Evolutionary conservation across 2,329 filamentous ascomycete species (phyloP).

Genomic region (Didymella lethalis): DNA sequence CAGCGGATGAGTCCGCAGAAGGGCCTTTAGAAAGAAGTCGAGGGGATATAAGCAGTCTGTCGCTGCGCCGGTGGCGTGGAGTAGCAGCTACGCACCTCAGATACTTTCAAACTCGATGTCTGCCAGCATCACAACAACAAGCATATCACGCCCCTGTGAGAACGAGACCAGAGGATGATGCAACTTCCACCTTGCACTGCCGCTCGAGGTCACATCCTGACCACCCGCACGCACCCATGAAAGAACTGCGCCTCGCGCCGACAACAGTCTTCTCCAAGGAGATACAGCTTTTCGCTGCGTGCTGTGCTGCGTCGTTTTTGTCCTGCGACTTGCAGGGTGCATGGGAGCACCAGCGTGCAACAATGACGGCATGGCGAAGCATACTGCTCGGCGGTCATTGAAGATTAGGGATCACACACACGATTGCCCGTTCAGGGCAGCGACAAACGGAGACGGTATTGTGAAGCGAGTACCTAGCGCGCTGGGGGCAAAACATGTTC

Average conservation of each 20-base stretch:
- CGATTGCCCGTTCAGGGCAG: conserved; percentile 2
- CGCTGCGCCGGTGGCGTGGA: conserved; percentile 21
- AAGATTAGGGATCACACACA: background rate
- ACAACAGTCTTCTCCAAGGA: conserved; percentile 5
- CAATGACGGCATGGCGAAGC: conserved; percentile 3
- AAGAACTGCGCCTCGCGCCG: conserved; percentile 25
- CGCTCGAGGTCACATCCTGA: conserved; percentile 17
- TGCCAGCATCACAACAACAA: conserved; percentile 9
- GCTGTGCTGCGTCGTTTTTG: conserved; percentile 3
- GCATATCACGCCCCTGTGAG: conserved; percentile 24
- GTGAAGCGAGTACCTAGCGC: background rate
- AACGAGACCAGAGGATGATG: conserved; percentile 26
- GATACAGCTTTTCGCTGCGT: conserved; percentile 22
- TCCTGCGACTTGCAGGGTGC: conserved; percentile 6
- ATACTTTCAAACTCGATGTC: background rate
- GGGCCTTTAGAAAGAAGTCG: conserved; percentile 40
- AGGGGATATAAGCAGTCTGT: conserved; percentile 40
- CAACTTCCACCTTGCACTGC: conserved; percentile 27
- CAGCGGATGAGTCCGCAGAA: conserved; percentile 42
- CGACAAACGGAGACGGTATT: background rate
- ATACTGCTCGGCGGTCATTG: background rate
- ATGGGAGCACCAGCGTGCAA: conserved; percentile 1
- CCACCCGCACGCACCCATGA: conserved; percentile 18
- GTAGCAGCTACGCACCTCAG: background rate
- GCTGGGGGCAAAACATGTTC: conserved; percentile 3